phyloP scores from a whole-genome alignment of 768 basidiomycete genomes.

The Leccinum broughii region DNA sequence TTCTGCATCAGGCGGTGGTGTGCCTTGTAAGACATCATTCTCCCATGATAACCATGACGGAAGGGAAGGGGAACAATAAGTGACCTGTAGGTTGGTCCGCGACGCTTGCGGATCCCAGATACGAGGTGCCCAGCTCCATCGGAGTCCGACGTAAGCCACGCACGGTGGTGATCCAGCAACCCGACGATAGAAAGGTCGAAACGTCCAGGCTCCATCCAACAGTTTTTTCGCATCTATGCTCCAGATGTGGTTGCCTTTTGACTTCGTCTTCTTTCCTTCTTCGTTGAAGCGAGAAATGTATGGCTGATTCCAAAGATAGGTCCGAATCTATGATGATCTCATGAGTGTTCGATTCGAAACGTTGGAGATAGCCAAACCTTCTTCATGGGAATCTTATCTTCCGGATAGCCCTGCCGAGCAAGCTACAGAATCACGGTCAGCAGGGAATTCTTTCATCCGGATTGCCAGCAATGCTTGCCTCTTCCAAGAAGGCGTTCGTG shows the following conservation, averaged over 20 bases:
- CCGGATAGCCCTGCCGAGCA: slow-evolving; percentile 80
- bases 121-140: slow-evolving; percentile 89
- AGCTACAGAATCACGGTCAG: slow-evolving; percentile 49
- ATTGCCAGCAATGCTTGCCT: slow-evolving; percentile 47
- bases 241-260: slow-evolving; percentile 99
- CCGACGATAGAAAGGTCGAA: slow-evolving; percentile 85
- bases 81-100: slow-evolving; percentile 74
- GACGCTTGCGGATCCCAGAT: slow-evolving; percentile 97
- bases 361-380: slow-evolving; percentile 56
- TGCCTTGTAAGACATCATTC: slow-evolving; percentile 77
- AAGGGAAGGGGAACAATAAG: slow-evolving; percentile 76
- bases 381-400: slow-evolving; percentile 96
- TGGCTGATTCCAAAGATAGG: slow-evolving; percentile 94
- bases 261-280: slow-evolving; percentile 98
- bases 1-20: slow-evolving; percentile 74
- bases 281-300: slow-evolving; percentile 97
- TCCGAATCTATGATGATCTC: slow-evolving; percentile 63
- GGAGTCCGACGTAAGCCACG: slow-evolving; percentile 77
- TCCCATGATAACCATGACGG: slow-evolving; percentile 92
- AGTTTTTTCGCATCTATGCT: slow-evolving; percentile 92
- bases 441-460: slow-evolving; percentile 3
- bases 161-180: slow-evolving; percentile 81
- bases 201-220: slow-evolving; percentile 76
- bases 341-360: slow-evolving; percentile 13
- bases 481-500: slow-evolving; percentile 92